These are phyloP conservation scores for Hansenula lynferdii DNA, from an alignment of 1,139 yeast genomes.

Conservation along the genomic window DNA sequence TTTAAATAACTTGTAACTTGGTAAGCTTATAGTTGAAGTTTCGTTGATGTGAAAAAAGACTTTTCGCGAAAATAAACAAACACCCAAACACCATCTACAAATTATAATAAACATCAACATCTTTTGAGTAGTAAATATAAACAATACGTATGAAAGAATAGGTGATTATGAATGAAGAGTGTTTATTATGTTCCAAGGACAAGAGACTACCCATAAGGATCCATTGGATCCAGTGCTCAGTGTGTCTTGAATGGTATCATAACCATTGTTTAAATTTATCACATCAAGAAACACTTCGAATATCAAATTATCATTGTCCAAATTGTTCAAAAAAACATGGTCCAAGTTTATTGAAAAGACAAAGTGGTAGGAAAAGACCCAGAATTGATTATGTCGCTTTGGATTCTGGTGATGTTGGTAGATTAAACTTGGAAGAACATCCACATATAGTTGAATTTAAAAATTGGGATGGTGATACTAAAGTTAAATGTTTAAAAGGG, in stretches of 20 bases:
- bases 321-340: constrained; percentile 43
- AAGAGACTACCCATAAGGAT: constrained; percentile 10
- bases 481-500: constrained; percentile 25
- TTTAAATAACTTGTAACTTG: too few species aligned
- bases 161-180: constrained; percentile 3
- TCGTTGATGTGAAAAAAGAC: too few species aligned
- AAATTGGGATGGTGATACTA: constrained; percentile 7
- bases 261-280: constrained; percentile 41
- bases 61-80: too few species aligned
- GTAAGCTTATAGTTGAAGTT: too few species aligned
- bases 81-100: too few species aligned
- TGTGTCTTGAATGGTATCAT: constrained; percentile 63
- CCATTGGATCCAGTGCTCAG: constrained; percentile 60
- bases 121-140: too few species aligned
- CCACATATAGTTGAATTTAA: constrained; percentile 47
- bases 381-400: constrained; percentile 75
- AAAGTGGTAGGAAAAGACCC: constrained; percentile 48
- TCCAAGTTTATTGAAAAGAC: constrained; percentile 45
- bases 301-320: constrained; percentile 54
- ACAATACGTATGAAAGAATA: too few species aligned
- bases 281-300: constrained; percentile 30
- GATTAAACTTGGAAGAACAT: constrained; percentile 49
- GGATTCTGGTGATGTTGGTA: constrained; percentile 66
- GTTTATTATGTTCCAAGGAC: constrained; percentile 10
- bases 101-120: too few species aligned